phyloP scores from a whole-genome alignment of 768 basidiomycete genomes.

The Tulasnella sp. region DNA sequence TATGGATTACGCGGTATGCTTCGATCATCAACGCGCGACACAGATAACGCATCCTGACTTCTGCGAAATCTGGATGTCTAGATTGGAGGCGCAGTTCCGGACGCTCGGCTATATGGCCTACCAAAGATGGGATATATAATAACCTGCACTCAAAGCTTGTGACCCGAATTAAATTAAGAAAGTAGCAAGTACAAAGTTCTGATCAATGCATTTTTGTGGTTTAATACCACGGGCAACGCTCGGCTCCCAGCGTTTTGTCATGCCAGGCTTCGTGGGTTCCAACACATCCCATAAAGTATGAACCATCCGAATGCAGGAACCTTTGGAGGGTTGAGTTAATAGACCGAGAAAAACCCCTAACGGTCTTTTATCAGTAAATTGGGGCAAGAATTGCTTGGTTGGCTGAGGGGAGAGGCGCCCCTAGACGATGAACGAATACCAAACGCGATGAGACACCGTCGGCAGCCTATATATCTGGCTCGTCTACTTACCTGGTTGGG shows the following conservation, averaged over 20 bases:
- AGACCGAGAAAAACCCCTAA: background rate
- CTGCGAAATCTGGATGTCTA: background rate
- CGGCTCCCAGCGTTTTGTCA: background rate
- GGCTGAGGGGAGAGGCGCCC: background rate
- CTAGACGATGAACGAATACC: background rate
- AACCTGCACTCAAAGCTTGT: too few species aligned
- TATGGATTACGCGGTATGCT: constrained; percentile 50
- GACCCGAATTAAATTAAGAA: background rate
- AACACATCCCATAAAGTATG: background rate
- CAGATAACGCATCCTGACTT: background rate
- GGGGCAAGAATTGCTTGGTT: background rate
- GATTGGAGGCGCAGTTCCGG: constrained; percentile 45
- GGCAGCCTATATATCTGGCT: background rate
- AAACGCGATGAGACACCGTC: background rate
- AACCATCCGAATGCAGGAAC: background rate
- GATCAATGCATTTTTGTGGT: background rate
- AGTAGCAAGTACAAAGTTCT: background rate
- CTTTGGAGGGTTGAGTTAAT: background rate
- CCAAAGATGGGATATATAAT: too few species aligned
- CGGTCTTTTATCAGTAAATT: background rate
- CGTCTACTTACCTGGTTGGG: background rate
- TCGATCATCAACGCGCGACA: background rate
- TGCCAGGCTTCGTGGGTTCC: background rate
- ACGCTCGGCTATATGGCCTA: constrained; percentile 51
- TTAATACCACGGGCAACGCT: background rate